phyloP scores from a whole-genome alignment of 345 rosid genomes.

The Turnera subulata region DNA sequence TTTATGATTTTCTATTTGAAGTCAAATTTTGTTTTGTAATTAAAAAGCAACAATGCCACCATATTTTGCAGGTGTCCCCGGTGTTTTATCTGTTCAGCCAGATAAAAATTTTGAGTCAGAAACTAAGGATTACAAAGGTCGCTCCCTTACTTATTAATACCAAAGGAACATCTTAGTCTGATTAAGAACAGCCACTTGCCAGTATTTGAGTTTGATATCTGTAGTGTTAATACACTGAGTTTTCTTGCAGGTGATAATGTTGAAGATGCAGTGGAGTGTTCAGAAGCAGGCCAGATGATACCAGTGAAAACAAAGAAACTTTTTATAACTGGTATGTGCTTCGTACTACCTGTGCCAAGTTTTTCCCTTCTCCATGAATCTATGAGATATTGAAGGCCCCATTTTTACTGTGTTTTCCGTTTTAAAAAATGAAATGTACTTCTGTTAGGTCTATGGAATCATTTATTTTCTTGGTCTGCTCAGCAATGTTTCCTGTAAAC shows the following conservation, averaged over 20 bases:
- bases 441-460: neutral
- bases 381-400: too few relatives aligned
- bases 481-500: neutral
- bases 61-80: conserved; percentile 67
- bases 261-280: conserved; percentile 21
- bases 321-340: conserved; percentile 74
- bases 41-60: neutral
- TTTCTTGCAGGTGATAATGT: conserved; percentile 33
- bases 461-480: neutral
- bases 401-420: too few relatives aligned
- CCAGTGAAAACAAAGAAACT: conserved; percentile 71
- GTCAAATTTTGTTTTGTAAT: neutral
- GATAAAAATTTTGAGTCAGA: conserved; percentile 61
- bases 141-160: too few relatives aligned
- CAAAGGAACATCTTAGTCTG: too few relatives aligned
- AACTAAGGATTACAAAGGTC: conserved; percentile 75
- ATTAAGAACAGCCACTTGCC: neutral
- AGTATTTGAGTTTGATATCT: neutral
- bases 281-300: conserved; percentile 26
- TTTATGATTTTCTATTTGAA: neutral
- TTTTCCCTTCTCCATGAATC: too few relatives aligned
- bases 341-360: too few relatives aligned
- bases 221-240: neutral
- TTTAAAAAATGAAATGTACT: too few relatives aligned
- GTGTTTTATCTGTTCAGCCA: conserved; percentile 69